Evolutionary conservation across 75 land plant genomes (phyloP), one percentile per base, ranked within the genome.

Genomic region (Gnetum montanum): DNA sequence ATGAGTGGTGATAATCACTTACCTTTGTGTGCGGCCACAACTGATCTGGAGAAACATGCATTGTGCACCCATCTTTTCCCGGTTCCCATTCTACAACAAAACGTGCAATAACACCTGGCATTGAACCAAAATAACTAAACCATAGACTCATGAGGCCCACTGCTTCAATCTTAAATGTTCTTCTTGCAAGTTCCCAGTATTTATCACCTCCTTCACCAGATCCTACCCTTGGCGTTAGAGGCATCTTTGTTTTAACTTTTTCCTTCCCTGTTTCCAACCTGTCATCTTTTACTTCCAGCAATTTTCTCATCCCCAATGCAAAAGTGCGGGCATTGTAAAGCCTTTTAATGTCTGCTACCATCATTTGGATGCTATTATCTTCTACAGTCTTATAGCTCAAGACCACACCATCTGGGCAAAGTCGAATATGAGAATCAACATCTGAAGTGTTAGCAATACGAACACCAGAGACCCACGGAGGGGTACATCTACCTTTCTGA

Each of bases 11-110:
- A n/a, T n/a, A n/a, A n/a, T n/a, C n/a, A n/a, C n/a, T n/a, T n/a
- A 95, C 99, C 97, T 90, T 95, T 7, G 99, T 95, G 54, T 95
- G 96, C 24, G 99, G 99, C 96, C 96, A 95, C 43, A 95, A 88
- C 45, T 90, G 91, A 53, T 95, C 97, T 35, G 97, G 99, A 30
- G 97, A 90, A 49, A 90, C 87, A 75, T 95, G 99, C 78, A 95
- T 79, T 36, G 97, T 90, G 68, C 99, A 95, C 27, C 97, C 97
- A 46, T 78, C 82, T 68, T 84, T 88, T 20, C 76, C 85, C 12
- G 74, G 59, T 47, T 81, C 91, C 99, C 99, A 95, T 70, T 95
- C 99, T 40, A 95, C 97, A 30, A 95, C 99, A 83, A 95, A 95
- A 25, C 96, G 96, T 25, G 85, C 92, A 31, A 77, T 61, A 29